Evolutionary conservation across 106 monocot species (phyloP), one percentile per base, ranked within the genome.

Genomic region (Platanthera zijinensis): DNA sequence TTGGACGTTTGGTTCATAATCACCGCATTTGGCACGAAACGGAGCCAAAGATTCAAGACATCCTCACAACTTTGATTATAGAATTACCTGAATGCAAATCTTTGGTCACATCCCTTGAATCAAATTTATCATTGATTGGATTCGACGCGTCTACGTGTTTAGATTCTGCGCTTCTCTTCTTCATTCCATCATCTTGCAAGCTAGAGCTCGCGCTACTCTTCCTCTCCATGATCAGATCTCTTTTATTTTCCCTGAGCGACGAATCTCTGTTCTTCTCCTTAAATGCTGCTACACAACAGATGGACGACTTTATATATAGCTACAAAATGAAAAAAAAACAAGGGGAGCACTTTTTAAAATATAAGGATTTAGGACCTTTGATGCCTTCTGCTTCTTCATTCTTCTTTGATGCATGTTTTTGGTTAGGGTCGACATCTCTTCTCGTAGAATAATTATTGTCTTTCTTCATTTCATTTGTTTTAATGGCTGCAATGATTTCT

Each of bases 401-500:
- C 54, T 7, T 30, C 9, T 51, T 21, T 50, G 51, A 73, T 52
- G 73, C 11, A 73, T 25, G 4, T 30, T 21, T 21, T 28, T 30
- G 22, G 3, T 25, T 73, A 21, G 50, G 25, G 46, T 52, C 15
- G 9, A 51, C 73, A 17, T 21, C 39, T 53, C 51, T 48, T 70
- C 25, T 32, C 8, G 5, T 6, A 25, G 70, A 13, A 48, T 70
- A 7, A 8, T 46, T 6, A 45, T 15, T 70, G 46, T 70, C 70
- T 70, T 70, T 48, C 70, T 70, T 70, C n/a, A 48, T 48, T 48
- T 70, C 70, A 47, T 17, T 70, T 70, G 4, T 70, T 70, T 48
- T 70, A 47, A 48, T 15, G 48, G n/a, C 70, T 70, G 70, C 17
- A 48, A 70, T 9, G 25, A 48, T 46, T 70, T 70, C 46, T 70